Percentiles rank a stretch among this genome's conserved stretches.
Conservation (phyloP, 805 yeast species). For the Starmerella sp. region DNA sequence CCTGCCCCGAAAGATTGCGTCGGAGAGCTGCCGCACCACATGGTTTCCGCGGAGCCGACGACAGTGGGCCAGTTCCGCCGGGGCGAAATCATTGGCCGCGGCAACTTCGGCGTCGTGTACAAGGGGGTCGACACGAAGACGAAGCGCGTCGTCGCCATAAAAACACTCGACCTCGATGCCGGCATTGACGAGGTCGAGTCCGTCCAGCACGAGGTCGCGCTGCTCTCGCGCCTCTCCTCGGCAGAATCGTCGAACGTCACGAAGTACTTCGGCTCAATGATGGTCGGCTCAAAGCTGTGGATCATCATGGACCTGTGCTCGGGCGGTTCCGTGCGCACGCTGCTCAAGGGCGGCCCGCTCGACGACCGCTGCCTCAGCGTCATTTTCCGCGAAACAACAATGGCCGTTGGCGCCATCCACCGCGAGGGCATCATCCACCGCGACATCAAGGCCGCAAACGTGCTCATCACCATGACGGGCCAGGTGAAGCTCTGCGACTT, state of each 20-base stretch:
- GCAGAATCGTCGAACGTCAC: conserved; percentile 73
- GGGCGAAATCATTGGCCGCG: conserved; percentile 87
- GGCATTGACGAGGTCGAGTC: conserved; percentile 90
- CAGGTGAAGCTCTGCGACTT: conserved; percentile 87
- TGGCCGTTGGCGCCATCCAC: conserved; percentile 74
- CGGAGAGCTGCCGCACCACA: neutral
- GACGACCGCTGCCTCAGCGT: conserved; percentile 78
- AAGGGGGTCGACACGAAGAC: conserved; percentile 54
- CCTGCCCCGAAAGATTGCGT: neutral
- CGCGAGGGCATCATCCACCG: conserved; percentile 86
- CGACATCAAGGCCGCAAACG: conserved; percentile 94
- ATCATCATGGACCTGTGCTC: conserved; percentile 96
- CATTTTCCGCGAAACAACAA: conserved; percentile 68
- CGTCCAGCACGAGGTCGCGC: conserved; percentile 85
- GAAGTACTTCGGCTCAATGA: conserved; percentile 77
- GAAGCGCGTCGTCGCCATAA: conserved; percentile 78
- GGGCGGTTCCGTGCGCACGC: conserved; percentile 85
- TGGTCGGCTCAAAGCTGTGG: conserved; percentile 88
- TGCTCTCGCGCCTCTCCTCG: conserved; percentile 66
- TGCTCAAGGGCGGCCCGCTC: conserved; percentile 72
- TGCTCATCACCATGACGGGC: conserved; percentile 79
- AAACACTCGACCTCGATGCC: conserved; percentile 83
- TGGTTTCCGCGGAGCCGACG: conserved; percentile 8
- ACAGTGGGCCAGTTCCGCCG: conserved; percentile 46
- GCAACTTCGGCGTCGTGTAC: conserved; percentile 94